These are phyloP conservation scores for Osmanthus fragrans DNA, from an alignment of 257 asterid species.

Conservation along the genomic window DNA sequence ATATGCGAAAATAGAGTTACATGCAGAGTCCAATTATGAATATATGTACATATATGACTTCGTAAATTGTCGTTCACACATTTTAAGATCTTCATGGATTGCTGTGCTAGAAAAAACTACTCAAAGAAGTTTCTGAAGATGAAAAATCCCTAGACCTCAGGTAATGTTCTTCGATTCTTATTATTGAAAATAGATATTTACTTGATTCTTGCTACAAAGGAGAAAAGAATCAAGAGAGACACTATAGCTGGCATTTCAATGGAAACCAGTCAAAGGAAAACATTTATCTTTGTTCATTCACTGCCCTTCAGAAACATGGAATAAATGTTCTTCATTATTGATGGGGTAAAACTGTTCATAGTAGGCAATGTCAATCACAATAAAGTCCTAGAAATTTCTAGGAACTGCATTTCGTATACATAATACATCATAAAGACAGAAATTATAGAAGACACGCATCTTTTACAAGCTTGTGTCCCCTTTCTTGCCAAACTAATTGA, in stretches of 20 bases:
- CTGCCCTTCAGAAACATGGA: background rate
- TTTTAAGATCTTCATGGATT: background rate
- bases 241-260: background rate
- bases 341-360: background rate
- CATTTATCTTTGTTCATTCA: background rate
- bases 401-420: background rate
- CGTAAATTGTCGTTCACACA: background rate
- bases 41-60: background rate
- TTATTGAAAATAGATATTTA: background rate
- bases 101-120: background rate
- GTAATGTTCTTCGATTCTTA: background rate
- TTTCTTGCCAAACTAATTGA: background rate
- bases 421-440: background rate
- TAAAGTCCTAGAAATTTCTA: background rate
- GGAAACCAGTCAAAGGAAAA: background rate
- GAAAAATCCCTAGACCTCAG: background rate
- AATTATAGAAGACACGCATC: background rate
- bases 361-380: background rate
- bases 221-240: background rate
- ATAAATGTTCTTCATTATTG: background rate
- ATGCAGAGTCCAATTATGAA: background rate
- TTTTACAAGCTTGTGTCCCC: background rate
- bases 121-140: background rate
- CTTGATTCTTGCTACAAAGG: background rate
- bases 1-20: background rate